phyloP scores from a whole-genome alignment of 352 stramenopile species.

The Blastocystis hominis region DNA sequence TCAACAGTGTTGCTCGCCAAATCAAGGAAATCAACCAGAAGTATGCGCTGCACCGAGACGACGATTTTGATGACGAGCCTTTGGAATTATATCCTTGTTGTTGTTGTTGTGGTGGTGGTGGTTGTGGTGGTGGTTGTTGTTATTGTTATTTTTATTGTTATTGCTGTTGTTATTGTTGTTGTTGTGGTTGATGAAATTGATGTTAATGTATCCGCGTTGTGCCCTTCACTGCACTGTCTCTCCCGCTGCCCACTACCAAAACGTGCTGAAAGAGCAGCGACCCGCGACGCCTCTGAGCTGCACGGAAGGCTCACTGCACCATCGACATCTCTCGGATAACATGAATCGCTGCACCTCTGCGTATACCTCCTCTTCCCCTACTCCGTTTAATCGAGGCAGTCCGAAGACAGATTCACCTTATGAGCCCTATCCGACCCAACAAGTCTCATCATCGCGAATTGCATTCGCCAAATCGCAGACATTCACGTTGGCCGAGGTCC shows the following conservation, averaged over 20 bases:
- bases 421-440: not conserved
- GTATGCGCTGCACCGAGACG: not conserved
- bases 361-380: not conserved
- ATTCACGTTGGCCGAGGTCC: not conserved
- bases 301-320: not conserved
- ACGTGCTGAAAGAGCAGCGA: not conserved
- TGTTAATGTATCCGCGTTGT: not conserved
- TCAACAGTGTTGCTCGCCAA: not conserved
- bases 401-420: not conserved
- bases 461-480: conserved; percentile 32
- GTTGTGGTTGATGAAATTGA: no score
- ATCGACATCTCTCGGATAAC: conserved; percentile 10
- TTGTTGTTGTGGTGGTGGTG: no score
- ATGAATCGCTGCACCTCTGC: not conserved
- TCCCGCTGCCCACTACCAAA: conserved; percentile 1
- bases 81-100: conserved; percentile 43
- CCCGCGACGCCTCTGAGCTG: not conserved
- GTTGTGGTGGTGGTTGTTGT: no score
- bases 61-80: not conserved
- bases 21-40: not conserved
- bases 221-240: conserved; percentile 19
- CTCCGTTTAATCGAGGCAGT: not conserved
- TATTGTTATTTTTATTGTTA: no score
- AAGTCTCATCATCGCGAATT: not conserved
- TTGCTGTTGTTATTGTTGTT: no score